Conservation (phyloP, 2,329 filamentous ascomycete species). For the Apiospora pterosperma region DNA sequence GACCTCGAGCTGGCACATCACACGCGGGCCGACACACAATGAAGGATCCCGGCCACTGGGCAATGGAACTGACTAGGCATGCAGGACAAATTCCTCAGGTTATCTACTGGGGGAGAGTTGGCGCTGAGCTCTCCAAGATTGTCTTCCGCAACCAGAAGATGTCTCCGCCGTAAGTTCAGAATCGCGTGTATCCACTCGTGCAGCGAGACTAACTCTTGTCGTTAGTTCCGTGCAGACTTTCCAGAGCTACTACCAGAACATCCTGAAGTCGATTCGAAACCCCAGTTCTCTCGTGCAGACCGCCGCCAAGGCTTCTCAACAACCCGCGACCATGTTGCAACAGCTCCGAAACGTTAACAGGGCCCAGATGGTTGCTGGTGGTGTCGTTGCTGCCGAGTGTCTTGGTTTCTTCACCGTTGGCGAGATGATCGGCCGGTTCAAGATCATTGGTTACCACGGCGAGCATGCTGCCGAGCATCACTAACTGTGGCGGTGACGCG, state of each 20-base stretch:
- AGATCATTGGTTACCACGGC: constrained; percentile 89
- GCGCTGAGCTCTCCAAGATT: constrained; percentile 81
- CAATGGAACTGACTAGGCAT: constrained; percentile 11
- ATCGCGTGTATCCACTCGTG: neutral
- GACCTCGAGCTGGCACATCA: neutral
- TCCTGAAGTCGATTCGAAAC: constrained; percentile 69
- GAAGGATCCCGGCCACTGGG: constrained; percentile 8
- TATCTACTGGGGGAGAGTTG: constrained; percentile 89
- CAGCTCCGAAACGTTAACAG: constrained; percentile 66
- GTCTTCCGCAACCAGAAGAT: constrained; percentile 88
- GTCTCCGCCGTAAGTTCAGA: constrained; percentile 79
- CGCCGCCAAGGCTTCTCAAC: constrained; percentile 47
- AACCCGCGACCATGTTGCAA: constrained; percentile 31
- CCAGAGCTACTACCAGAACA: constrained; percentile 79
- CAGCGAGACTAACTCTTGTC: neutral
- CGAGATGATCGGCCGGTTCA: constrained; percentile 93
- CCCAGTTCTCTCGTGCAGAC: constrained; percentile 52
- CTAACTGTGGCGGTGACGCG: constrained; percentile 31
- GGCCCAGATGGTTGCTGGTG: constrained; percentile 67
- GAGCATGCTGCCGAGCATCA: constrained; percentile 58
- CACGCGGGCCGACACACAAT: constrained; percentile 3
- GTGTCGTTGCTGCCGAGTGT: constrained; percentile 79
- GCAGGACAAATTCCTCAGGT: constrained; percentile 81
- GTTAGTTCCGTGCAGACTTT: constrained; percentile 73
- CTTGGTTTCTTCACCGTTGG: constrained; percentile 97